Evolutionary conservation across 352 stramenopile genomes (phyloP), one percentile per base, ranked within the genome.

Genomic region (Blastocystis sp.): DNA sequence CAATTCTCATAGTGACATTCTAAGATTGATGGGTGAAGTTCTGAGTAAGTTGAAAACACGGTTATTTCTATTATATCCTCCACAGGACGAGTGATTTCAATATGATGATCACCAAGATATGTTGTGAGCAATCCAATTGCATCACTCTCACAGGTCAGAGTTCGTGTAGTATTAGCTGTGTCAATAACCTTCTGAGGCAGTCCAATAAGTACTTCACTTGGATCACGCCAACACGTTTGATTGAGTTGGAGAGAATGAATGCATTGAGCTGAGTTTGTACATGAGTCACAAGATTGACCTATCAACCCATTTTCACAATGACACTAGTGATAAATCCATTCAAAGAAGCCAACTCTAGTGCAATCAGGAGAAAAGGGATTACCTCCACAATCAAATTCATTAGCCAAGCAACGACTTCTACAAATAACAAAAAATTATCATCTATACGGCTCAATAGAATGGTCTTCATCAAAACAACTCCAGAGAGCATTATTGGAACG

Each of bases 401-500:
- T 65, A 2, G 32, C 29, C 27, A 83, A 39, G n/a, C 71, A 83
- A 42, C 29, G 71, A 42, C 49, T 67, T n/a, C 71, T 83, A 42
- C 16, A 63, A 27, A 14, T 65, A 1, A 66, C n/a, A 63, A 46
- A 3, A 3, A 19, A 42, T 19, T 35, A n/a, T 29, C 46, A 42
- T 14, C 14, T 43, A 19, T 39, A 83, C 71, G 71, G 71, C n/a
- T 24, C 14, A n/a, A 83, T 83, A 14, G 32, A 67, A 63, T 37
- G 24, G n/a, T 83, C 71, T 9, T 29, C 27, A 24, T 51, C n/a
- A 42, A 83, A 83, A 63, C 71, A 83, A 46, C 71, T 83, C 51
- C 51, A 49, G 2, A 83, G 54, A 11, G 71, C 71, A 43, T 83
- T 83, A 29, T 83, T 83, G n/a, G 71, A 83, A 39, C 56, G 51